Evolutionary conservation across 495 filamentous ascomycete genomes (phyloP).

Genomic region (Glonium stellatum): DNA sequence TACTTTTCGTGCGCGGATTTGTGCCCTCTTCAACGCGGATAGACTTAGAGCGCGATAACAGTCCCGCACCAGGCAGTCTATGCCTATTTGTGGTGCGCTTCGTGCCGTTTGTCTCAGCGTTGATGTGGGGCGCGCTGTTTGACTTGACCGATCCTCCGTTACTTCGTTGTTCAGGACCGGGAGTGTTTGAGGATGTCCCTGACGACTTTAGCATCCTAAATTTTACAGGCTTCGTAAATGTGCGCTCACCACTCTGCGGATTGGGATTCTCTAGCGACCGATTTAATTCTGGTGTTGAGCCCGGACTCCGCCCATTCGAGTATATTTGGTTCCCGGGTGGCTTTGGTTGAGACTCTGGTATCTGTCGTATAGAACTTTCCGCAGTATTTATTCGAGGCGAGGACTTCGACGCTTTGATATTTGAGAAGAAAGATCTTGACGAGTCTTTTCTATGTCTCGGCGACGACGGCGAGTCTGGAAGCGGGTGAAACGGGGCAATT

Average conservation of each 20-base stretch:
- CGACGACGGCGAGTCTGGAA: slow-evolving; percentile 44
- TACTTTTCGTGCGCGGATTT: slow-evolving; percentile 9
- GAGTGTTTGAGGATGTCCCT: slow-evolving; percentile 5
- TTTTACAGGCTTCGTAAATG: not conserved
- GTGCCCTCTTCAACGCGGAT: slow-evolving; percentile 22
- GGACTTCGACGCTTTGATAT: slow-evolving; percentile 49
- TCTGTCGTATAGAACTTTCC: slow-evolving; percentile 25
- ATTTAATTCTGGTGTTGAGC: slow-evolving; percentile 28
- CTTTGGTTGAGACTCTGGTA: slow-evolving; percentile 6
- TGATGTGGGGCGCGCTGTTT: slow-evolving; percentile 1
- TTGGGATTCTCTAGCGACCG: slow-evolving; percentile 17
- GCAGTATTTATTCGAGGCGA: slow-evolving; percentile 37
- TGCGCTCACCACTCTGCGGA: slow-evolving; percentile 9
- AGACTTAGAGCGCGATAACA: slow-evolving; percentile 21
- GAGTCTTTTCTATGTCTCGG: slow-evolving; percentile 46
- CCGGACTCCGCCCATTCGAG: slow-evolving; percentile 14
- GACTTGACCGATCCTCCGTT: slow-evolving; percentile 9
- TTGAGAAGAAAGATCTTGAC: slow-evolving; percentile 53
- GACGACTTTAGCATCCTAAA: slow-evolving; percentile 13
- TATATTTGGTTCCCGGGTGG: slow-evolving; percentile 13
- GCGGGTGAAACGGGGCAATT: slow-evolving; percentile 48
- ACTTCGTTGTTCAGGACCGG: slow-evolving; percentile 5
- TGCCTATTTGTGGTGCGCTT: slow-evolving; percentile 9
- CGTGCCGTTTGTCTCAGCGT: slow-evolving; percentile 3
- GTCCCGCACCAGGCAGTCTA: slow-evolving; percentile 13